Percentiles rank a stretch among this genome's conserved stretches.
phyloP scores from a whole-genome alignment of 495 filamentous ascomycete genomes.

The Lepidopterella palustris region DNA sequence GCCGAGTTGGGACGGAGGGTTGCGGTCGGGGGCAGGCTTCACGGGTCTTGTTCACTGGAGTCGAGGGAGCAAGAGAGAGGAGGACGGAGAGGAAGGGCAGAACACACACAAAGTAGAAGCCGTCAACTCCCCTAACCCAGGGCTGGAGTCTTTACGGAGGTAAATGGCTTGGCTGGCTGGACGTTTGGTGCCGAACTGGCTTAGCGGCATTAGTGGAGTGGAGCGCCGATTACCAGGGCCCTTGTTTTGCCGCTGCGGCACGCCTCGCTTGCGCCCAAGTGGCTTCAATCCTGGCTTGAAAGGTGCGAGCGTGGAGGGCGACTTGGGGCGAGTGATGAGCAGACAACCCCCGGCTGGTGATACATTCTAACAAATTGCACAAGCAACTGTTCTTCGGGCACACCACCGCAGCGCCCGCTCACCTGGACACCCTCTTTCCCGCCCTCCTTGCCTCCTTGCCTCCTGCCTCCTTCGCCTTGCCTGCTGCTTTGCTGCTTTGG shows the following conservation, averaged over 20 bases:
- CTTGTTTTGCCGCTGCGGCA: background rate
- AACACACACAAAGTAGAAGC: background rate
- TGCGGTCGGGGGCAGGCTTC: background rate
- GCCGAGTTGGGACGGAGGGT: background rate
- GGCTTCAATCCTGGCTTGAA: background rate
- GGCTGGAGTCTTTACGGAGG: background rate
- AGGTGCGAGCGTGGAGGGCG: background rate
- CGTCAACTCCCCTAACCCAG: background rate
- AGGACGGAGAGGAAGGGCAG: background rate
- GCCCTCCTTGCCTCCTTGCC: background rate
- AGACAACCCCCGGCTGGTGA: background rate
- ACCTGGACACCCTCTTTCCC: background rate
- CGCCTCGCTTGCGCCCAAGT: background rate
- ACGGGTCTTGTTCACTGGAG: background rate
- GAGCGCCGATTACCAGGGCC: background rate
- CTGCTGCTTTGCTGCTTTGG: background rate
- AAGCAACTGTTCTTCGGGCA: background rate
- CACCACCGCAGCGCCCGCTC: background rate
- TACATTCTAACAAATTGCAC: background rate
- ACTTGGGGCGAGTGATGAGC: background rate
- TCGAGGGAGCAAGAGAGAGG: background rate
- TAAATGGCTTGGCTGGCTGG: background rate
- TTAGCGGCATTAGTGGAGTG: background rate
- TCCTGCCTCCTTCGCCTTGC: background rate
- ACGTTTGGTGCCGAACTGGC: background rate